Evolutionary conservation across 441 rosid species (phyloP), one percentile per base, ranked within the genome.

Genomic region (Euphorbia celastroides): DNA sequence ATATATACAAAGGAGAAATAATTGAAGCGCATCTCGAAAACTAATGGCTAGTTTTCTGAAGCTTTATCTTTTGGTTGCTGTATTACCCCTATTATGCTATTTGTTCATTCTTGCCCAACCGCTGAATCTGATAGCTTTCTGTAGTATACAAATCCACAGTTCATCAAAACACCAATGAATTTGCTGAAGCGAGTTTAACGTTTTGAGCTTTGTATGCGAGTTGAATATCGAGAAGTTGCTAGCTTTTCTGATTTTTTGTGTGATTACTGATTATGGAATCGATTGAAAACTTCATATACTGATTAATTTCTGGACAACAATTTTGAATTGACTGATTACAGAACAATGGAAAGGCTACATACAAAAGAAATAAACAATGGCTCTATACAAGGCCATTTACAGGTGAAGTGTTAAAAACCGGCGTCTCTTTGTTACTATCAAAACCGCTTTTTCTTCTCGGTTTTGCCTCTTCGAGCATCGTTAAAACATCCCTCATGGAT

Each of bases 401-500:
- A 68, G 95, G 95, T 59, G 95, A 87, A n/a, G 80, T 74, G 79
- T 75, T 83, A 67, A 85, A 90, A 14, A 87, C 79, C 0, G 89
- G 88, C 70, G 72, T 78, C 32, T 76, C 87, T 75, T 82, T 83
- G 81, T 69, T 77, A 22, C 72, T 71, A 50, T 72, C 77, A 68
- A 75, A 27, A 13, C 46, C 69, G 73, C 91, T 91, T 83, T 90
- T 93, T 69, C 97, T 78, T 62, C 97, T 75, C 22, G 99, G 99
- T 67, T 88, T 93, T 17, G 97, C 99, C 75, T 93, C 97, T 9
- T 86, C 84, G 2, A 91, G 93, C 99, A 93, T 93, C 7, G 95
- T 83, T 64, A 91, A 78, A 46, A 86, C 97, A 68, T 93, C 95
- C 70, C 92, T 86, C 97, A 93, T 93, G 0, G 97, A 85, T 2